These are phyloP conservation scores for Avena sativa DNA, from an alignment of 176 grass and related monocot species.

Conservation along the genomic window DNA sequence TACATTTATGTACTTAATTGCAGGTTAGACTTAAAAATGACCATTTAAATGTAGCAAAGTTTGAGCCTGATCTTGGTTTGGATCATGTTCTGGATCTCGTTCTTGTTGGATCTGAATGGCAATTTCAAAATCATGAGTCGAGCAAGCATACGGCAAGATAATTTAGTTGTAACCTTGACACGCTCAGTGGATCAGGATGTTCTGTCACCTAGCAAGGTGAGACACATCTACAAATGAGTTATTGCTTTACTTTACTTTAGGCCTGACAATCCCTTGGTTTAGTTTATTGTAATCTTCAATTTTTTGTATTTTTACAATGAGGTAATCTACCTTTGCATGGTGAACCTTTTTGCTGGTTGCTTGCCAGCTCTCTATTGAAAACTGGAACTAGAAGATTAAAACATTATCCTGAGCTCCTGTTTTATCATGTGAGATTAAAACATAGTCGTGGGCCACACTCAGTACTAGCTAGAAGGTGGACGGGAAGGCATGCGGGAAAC, in stretches of 20 bases:
- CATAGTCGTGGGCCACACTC: no score
- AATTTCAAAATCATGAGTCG: conserved; percentile 95
- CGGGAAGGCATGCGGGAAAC: no score
- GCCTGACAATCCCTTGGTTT: conserved; percentile 28
- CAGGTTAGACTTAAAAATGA: conserved; percentile 96
- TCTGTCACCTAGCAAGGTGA: conserved; percentile 91
- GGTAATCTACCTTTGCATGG: conserved; percentile 6
- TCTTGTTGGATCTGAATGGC: conserved; percentile 96
- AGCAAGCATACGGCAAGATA: conserved; percentile 97
- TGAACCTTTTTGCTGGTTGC: conserved; percentile 22
- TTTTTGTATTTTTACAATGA: conserved; percentile 10
- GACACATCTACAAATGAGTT: background rate
- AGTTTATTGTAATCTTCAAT: conserved; percentile 16
- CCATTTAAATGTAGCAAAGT: conserved; percentile 94
- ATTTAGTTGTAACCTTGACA: conserved; percentile 86
- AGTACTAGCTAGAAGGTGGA: no score
- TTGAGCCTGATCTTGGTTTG: conserved; percentile 98
- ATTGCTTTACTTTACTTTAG: background rate
- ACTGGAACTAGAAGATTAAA: background rate
- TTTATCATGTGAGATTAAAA: background rate
- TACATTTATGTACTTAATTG: conserved; percentile 42
- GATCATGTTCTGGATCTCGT: conserved; percentile 92
- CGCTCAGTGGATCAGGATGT: conserved; percentile 94
- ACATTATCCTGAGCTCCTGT: background rate
- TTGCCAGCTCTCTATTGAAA: conserved; percentile 10